Percentiles rank a stretch among this genome's conserved stretches.
These are phyloP conservation scores for Botrytis fragariae DNA, from an alignment of 2,329 filamentous ascomycete species.

Conservation along the genomic window DNA sequence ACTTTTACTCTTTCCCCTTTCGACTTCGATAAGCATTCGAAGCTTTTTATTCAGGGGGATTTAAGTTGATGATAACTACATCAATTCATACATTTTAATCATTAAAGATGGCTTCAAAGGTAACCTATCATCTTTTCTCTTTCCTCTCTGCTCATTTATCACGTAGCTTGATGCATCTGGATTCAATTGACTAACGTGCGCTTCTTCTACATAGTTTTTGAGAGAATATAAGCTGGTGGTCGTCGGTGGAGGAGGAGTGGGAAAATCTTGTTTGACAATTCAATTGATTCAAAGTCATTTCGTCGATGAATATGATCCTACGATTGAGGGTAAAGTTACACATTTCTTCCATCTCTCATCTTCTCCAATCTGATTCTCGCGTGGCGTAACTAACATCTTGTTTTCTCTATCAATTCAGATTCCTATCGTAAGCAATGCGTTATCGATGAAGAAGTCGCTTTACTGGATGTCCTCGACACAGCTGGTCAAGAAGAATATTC, in stretches of 20 bases:
- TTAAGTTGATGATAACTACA: conserved; percentile 28
- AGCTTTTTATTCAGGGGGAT: conserved; percentile 18
- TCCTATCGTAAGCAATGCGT: conserved; percentile 99
- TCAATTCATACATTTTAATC: conserved; percentile 22
- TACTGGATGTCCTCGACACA: conserved; percentile 97
- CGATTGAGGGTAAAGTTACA: conserved; percentile 80
- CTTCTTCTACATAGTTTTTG: conserved; percentile 59
- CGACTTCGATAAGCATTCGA: conserved; percentile 20
- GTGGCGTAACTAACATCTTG: neutral
- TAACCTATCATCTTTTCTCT: conserved; percentile 24
- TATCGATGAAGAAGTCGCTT: conserved; percentile 95
- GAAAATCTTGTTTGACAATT: conserved; percentile 98
- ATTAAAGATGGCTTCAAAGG: conserved; percentile 42
- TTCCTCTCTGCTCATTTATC: neutral
- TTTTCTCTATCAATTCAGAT: conserved; percentile 53
- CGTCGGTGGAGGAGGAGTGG: conserved; percentile 95
- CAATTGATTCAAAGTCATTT: conserved; percentile 90
- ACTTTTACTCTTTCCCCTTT: conserved; percentile 19
- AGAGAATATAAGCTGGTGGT: conserved; percentile 96
- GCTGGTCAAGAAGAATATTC: conserved; percentile 99
- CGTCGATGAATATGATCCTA: conserved; percentile 98
- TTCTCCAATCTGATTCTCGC: neutral
- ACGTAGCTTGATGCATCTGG: neutral
- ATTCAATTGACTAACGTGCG: conserved; percentile 26
- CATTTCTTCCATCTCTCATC: conserved; percentile 7